Base-by-base conservation (phyloP, 257 asterid genomes). In the Anisodus acutangulus region DNA sequence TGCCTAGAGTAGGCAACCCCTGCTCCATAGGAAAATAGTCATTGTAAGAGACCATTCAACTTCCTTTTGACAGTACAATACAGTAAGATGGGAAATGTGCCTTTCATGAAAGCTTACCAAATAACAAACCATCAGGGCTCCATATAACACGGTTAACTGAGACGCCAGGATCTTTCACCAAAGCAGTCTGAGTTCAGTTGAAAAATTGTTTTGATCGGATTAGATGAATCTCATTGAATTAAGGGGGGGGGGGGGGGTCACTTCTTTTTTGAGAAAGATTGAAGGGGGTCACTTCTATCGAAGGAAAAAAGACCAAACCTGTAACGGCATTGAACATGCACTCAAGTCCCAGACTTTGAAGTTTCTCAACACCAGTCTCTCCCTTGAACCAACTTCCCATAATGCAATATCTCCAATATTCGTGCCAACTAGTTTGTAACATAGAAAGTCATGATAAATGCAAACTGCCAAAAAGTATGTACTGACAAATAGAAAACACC, bases 1-100 rank as follows among this genome's bases (percentile, higher is more conserved):
- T 93, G 97, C 86, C 95, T 91, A 78, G 99, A 95, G 88, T 94
- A 94, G 19, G 99, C 99, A 91, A 94, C 97, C 79, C 99, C 99
- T 95, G 79, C 67, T 67, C 53, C 67, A 79, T 67, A 81, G 71
- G 87, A 87, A 26, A 86, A 43, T 66, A 19, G 71, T 63, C 79
- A 19, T 62, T 81, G 71, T 83, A 66, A 76, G 35, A 89, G 43
- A 80, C 72, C 60, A 87, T 59, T 72, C 78, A 45, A 86, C 16
- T 55, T 71, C 51, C 78, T 85, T 37, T 78, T 78, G 8, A 41
- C 62, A 12, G 11, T 63, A 35, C 66, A 57, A 9, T 47, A 63
- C 64, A 53, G 81, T 13, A 53, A 26, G 49, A 26, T 26, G 16
- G 47, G 64, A 53, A 78, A 45, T 10, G 35, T 15, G 45, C 9